Base-by-base conservation (phyloP, 768 basidiomycete genomes). In the Fomitopsis pulvina region DNA sequence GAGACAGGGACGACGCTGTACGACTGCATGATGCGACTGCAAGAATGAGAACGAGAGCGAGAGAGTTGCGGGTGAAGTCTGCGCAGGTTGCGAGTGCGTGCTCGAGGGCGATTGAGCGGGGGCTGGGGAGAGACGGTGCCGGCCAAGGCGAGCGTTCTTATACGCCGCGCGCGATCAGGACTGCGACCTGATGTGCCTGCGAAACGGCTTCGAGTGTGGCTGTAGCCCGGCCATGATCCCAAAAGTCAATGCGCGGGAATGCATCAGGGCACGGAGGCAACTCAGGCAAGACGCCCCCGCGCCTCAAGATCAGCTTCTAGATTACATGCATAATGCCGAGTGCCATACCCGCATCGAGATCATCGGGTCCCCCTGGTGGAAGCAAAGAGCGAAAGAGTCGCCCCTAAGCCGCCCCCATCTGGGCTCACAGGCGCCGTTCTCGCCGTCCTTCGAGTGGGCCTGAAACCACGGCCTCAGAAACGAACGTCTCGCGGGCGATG, bases 21-120 rank as follows among this genome's bases (percentile, higher is more conserved):
- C 50, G 27, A 43, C 20, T 50, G 50, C 50, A 56, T 59, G 52
- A 25, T 50, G 45, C 39, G 25, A 37, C 14, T n/a, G n/a, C n/a
- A 20, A 12, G 4, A 5, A 12, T 28, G 28, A 21, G 4, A 24
- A 2, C 14, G 40, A 21, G n/a, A 29, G 20, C 7, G 22, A 24
- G 21, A 25, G 1, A 28, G 24, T 24, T 9, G 18, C 11, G 20
- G 41, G 21, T 21, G 42, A 6, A 28, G 24, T 43, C 22, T n/a
- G 11, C 20, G 16, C n/a, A 27, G n/a, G 22, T 34, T 32, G 16
- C 21, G 18, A 7, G 46, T 14, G 3, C 30, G 32, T 21, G 18
- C 21, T 28, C 29, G 48, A 7, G 27, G 29, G 27, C 18, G 28
- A 28, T 11, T 25, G 48, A 32, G 41, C 16, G 34, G 34, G 34